Evolutionary conservation across 495 filamentous ascomycete species (phyloP).

Genomic region (Podospora anserina): DNA sequence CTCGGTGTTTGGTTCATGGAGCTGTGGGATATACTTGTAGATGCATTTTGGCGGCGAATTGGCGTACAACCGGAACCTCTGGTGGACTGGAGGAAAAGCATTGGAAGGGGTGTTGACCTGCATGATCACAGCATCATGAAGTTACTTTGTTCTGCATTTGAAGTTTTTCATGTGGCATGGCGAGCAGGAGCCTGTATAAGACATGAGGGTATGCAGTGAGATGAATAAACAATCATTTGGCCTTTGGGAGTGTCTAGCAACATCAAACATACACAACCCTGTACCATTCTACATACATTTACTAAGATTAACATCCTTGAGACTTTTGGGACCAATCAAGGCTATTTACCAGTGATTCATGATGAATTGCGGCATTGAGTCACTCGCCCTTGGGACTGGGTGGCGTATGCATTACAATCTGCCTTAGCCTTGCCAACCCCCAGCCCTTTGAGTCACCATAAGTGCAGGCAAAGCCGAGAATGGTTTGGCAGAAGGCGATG

Average conservation of each 20-base stretch:
- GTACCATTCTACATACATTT: too few relatives aligned
- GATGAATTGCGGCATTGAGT: slow-evolving; percentile 10
- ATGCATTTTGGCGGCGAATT: background rate
- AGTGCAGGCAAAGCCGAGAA: background rate
- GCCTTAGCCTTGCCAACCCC: background rate
- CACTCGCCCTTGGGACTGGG: background rate
- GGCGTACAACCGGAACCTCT: background rate
- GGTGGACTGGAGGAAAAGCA: background rate
- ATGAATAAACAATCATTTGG: background rate
- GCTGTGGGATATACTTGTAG: background rate
- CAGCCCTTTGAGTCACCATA: background rate
- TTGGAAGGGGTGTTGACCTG: background rate
- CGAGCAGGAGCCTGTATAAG: too few relatives aligned
- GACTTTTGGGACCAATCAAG: slow-evolving; percentile 3
- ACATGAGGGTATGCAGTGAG: background rate
- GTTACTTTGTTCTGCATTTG: background rate
- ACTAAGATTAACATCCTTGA: too few relatives aligned
- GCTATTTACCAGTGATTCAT: slow-evolving; percentile 20
- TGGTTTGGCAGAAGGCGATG: background rate
- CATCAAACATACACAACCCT: too few relatives aligned
- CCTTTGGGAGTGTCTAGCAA: too few relatives aligned
- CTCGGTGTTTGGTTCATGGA: background rate
- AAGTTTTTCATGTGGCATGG: background rate
- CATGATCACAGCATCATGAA: background rate
- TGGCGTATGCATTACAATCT: background rate